phyloP scores from a whole-genome alignment of 495 filamentous ascomycete genomes.

The Baudoinia panamericana region DNA sequence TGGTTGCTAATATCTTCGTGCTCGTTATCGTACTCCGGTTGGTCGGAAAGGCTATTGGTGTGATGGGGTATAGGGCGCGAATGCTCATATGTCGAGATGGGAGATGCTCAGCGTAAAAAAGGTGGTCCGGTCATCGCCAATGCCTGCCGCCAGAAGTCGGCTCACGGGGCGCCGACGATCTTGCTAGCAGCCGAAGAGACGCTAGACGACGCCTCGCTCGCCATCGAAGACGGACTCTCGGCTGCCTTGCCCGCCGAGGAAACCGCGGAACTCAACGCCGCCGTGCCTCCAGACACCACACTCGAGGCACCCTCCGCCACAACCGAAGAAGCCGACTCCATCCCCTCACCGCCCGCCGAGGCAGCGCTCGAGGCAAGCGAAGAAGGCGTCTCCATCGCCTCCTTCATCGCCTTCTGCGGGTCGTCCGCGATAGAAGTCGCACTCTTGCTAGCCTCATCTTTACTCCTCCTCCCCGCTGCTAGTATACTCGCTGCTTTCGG shows the following conservation, averaged over 20 bases:
- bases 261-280: neutral
- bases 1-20: too few species aligned
- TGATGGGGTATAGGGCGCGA: too few species aligned
- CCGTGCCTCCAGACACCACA: too few species aligned
- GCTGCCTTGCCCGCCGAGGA: neutral
- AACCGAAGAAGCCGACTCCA: neutral
- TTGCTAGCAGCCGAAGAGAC: neutral
- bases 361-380: conserved; percentile 9
- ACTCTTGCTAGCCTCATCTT: conserved; percentile 22
- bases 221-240: neutral
- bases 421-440: neutral
- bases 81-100: too few species aligned
- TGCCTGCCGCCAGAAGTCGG: conserved; percentile 1
- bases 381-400: neutral
- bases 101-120: too few species aligned
- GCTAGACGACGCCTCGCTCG: conserved; percentile 11
- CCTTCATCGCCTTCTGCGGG: too few species aligned
- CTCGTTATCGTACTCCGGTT: too few species aligned
- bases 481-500: conserved; percentile 16
- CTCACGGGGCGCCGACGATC: too few species aligned
- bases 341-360: conserved; percentile 20
- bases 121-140: too few species aligned
- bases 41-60: too few species aligned
- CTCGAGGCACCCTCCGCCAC: neutral
- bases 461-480: conserved; percentile 8